phyloP scores from a whole-genome alignment of 768 basidiomycete species.

The Termitomyces heimii region DNA sequence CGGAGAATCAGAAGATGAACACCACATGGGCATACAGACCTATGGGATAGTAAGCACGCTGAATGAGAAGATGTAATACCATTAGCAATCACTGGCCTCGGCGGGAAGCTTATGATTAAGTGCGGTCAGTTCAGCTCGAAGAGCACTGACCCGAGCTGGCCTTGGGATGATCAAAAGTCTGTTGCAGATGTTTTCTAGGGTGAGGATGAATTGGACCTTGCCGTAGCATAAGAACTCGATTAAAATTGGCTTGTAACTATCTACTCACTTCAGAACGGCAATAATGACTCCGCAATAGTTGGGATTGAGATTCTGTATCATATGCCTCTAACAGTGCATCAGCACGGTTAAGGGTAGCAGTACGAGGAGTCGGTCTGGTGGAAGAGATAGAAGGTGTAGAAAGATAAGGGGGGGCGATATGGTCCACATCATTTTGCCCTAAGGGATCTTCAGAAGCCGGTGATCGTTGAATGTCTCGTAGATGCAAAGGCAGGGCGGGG shows the following conservation, averaged over 20 bases:
- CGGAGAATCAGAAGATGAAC: conserved; percentile 60
- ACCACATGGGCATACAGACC: conserved; percentile 91
- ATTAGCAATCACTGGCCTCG: conserved; percentile 52
- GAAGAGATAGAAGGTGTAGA: conserved; percentile 68
- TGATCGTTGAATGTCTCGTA: conserved; percentile 45
- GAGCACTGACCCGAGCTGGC: conserved; percentile 92
- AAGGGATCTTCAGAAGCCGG: conserved; percentile 69
- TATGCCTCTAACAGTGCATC: conserved; percentile 65
- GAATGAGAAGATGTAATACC: background rate
- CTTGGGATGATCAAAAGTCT: conserved; percentile 87
- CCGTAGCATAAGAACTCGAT: conserved; percentile 2
- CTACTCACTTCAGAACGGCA: conserved; percentile 75
- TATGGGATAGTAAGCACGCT: conserved; percentile 19
- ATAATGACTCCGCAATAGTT: conserved; percentile 80
- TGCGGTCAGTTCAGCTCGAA: conserved; percentile 91
- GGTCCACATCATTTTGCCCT: conserved; percentile 54
- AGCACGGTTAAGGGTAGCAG: conserved; percentile 35
- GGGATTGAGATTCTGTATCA: conserved; percentile 57
- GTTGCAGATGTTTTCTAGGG: conserved; percentile 90
- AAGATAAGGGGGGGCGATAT: conserved; percentile 45
- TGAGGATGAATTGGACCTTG: conserved; percentile 81
- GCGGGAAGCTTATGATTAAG: conserved; percentile 96
- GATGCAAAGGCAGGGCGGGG: conserved; percentile 63
- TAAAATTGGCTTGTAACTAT: background rate
- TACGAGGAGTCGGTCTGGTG: conserved; percentile 36